Conservation (phyloP, 306 rosid genomes). For the Macrotyloma uniflorum region DNA sequence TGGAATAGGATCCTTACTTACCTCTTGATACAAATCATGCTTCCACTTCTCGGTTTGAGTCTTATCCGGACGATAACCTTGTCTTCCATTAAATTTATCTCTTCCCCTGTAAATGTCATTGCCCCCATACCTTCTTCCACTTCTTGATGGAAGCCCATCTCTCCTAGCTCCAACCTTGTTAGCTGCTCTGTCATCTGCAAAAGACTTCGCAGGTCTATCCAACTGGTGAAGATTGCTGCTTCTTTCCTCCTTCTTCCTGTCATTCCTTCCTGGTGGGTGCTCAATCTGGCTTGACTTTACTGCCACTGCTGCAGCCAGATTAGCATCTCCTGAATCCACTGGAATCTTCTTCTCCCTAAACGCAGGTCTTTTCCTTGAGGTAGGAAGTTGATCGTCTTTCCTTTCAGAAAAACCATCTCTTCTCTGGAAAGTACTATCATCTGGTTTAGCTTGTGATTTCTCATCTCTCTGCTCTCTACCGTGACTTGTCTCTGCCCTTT, state of each 20-base stretch:
- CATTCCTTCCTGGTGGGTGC: constrained; percentile 42
- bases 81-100: constrained; percentile 61
- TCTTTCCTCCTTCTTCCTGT: constrained; percentile 57
- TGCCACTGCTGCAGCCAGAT: constrained; percentile 41
- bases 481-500: constrained; percentile 47
- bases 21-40: constrained; percentile 78
- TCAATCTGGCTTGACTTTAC: constrained; percentile 43
- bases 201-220: constrained; percentile 55
- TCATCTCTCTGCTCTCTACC: constrained; percentile 50
- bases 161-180: constrained; percentile 54
- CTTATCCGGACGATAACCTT: constrained; percentile 46
- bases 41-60: constrained; percentile 70
- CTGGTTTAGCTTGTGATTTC: constrained; percentile 45
- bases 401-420: constrained; percentile 52
- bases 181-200: constrained; percentile 45
- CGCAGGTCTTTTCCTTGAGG: constrained; percentile 68
- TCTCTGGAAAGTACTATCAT: constrained; percentile 46
- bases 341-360: constrained; percentile 69
- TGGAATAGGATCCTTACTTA: constrained; percentile 60
- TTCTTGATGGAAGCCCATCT: constrained; percentile 60
- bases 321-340: constrained; percentile 49
- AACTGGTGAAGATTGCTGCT: constrained; percentile 42
- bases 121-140: constrained; percentile 62
- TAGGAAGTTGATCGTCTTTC: constrained; percentile 46
- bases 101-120: constrained; percentile 60